Conservation (phyloP, 768 basidiomycete species). For the Calocybe gangraenosa region DNA sequence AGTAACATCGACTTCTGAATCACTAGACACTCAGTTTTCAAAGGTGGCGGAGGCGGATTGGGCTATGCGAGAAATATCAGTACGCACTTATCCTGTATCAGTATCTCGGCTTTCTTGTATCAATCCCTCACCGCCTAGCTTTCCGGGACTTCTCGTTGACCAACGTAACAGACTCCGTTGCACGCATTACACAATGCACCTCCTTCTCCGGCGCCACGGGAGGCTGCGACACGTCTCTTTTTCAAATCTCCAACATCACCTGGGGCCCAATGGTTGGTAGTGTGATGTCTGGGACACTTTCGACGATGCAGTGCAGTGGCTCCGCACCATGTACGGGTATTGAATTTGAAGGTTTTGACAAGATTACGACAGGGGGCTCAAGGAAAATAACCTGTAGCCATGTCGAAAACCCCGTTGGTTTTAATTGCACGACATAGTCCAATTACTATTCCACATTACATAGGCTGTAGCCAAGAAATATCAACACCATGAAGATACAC, state of each 20-base stretch:
- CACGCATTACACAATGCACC: conserved; percentile 26
- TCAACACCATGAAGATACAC: too few species aligned
- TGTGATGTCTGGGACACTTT: conserved; percentile 18
- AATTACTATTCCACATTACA: too few species aligned
- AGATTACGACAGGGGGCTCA: conserved; percentile 13
- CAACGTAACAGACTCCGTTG: conserved; percentile 17
- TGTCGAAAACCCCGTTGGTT: conserved; percentile 20
- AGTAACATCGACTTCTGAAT: background rate
- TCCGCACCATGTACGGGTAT: conserved; percentile 25
- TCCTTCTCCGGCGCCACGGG: conserved; percentile 28
- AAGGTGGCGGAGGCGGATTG: conserved; percentile 28
- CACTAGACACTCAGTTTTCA: background rate
- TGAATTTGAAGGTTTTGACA: conserved; percentile 18
- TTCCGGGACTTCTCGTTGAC: conserved; percentile 22
- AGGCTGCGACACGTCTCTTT: conserved; percentile 28
- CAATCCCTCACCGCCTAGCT: conserved; percentile 10
- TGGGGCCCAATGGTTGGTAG: conserved; percentile 26
- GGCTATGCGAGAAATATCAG: conserved; percentile 27
- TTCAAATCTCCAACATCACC: conserved; percentile 28
- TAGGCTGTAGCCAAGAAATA: too few species aligned
- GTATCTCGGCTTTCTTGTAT: background rate
- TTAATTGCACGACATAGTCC: conserved; percentile 17
- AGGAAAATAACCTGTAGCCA: conserved; percentile 18
- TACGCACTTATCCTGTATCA: conserved; percentile 4
- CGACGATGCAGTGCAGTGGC: conserved; percentile 28